Base-by-base conservation (phyloP, 2,329 filamentous ascomycete species). In the Spiromastix sp. region DNA sequence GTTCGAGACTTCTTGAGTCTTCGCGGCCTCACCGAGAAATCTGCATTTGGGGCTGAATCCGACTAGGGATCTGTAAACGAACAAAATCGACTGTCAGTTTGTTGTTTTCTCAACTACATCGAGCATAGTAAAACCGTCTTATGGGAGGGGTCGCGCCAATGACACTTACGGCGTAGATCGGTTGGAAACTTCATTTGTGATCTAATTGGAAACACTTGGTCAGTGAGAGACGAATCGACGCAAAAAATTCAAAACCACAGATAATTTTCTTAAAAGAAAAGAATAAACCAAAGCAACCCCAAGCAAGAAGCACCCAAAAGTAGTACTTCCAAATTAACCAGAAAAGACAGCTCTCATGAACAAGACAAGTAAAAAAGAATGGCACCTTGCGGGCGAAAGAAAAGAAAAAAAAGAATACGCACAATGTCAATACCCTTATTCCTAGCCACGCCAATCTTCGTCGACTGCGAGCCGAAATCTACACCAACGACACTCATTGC, bases 401-500 rank as follows among this genome's bases (percentile, higher is more conserved):
- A 33, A n/a, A 18, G 30, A 38, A 32, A 27, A 33, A 30, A 31
- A 31, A 45, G 46, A 34, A 46, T 58, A 91, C 86, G 60, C 75
- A 94, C 86, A 62, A 98, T 91, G 72, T 98, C 91, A 64, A 98
- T 91, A 69, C 91, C 91, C 63, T 93, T 87, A 68, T 96, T 96
- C 64, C 91, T 79, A 60, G 91, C 91, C 64, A 96, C 89, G 61
- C 89, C 89, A 67, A 96, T 83, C 59, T 93, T 87, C 61, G 89
- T 94, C 76, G 93, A 94, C 63, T 93, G 79, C 50, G 85, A 85
- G 70, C 89, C 89, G 69, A 96, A 81, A 76, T 96, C 89, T 66
- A 93, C 77, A 66, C 86, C 86, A 54, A 78, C 72, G 56, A 75
- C 72, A 63, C 65, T 70, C 72, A 77, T 77, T 54, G 51, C 71